A percentile compares a stretch with the other conserved stretches of the same genome.
phyloP scores from a whole-genome alignment of 2,329 filamentous ascomycete species.

The Knoxdaviesia proteae region DNA sequence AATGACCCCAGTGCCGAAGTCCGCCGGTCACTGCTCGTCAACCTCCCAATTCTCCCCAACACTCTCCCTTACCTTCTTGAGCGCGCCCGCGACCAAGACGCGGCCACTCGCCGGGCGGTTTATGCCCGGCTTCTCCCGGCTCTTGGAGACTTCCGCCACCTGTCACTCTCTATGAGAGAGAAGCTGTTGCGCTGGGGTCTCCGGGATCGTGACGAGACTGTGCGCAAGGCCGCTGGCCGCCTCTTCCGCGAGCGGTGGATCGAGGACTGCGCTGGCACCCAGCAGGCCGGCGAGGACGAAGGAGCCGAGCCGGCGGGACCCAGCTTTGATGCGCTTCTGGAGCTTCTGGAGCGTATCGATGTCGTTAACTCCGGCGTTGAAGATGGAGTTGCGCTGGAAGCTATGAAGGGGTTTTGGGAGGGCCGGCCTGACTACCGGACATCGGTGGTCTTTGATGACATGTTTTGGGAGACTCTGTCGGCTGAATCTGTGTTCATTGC shows the following conservation, averaged over 20 bases:
- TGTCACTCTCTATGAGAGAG: slow-evolving; percentile 85
- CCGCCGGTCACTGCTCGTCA: slow-evolving; percentile 66
- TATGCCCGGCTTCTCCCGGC: slow-evolving; percentile 76
- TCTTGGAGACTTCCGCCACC: slow-evolving; percentile 79
- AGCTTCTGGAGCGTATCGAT: slow-evolving; percentile 85
- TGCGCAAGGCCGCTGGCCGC: slow-evolving; percentile 74
- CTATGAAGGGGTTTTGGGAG: slow-evolving; percentile 94
- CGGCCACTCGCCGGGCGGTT: slow-evolving; percentile 61
- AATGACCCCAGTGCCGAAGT: slow-evolving; percentile 93
- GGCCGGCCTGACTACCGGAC: slow-evolving; percentile 68
- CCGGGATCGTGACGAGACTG: slow-evolving; percentile 80
- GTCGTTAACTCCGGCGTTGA: slow-evolving; percentile 78
- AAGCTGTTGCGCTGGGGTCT: slow-evolving; percentile 90
- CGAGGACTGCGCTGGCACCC: slow-evolving; percentile 65
- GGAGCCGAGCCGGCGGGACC: slow-evolving; percentile 33
- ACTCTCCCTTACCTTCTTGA: slow-evolving; percentile 80
- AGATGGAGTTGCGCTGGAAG: slow-evolving; percentile 75
- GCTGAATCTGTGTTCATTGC: slow-evolving; percentile 80
- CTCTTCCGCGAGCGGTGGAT: slow-evolving; percentile 96
- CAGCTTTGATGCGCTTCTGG: slow-evolving; percentile 64
- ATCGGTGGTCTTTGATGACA: slow-evolving; percentile 47
- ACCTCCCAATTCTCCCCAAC: slow-evolving; percentile 65
- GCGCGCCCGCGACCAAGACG: slow-evolving; percentile 72
- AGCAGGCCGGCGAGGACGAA: slow-evolving; percentile 35
- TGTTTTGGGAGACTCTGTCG: slow-evolving; percentile 61